Conservation (phyloP, 345 rosid genomes). For the Brassica napus region DNA sequence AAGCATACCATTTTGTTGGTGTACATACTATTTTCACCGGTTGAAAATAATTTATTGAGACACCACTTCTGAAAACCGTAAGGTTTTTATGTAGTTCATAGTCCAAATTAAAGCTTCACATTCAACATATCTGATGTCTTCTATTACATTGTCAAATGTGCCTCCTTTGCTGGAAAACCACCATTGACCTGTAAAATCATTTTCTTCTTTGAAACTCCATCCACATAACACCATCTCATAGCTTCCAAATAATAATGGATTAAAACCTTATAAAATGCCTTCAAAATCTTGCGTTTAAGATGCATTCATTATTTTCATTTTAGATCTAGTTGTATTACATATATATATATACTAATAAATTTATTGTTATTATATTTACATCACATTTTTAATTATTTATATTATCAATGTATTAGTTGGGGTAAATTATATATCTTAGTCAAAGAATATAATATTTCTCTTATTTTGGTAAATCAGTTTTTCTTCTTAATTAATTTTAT, state of each 20-base stretch:
- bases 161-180: not conserved
- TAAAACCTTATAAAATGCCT: not conserved
- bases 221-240: not conserved
- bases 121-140: not conserved
- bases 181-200: not conserved
- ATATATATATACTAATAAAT: not conserved
- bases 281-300: not conserved
- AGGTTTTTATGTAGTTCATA: too few relatives aligned
- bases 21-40: not conserved
- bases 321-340: not conserved
- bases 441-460: conserved; percentile 1
- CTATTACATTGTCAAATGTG: not conserved
- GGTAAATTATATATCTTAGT: not conserved
- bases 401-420: conserved; percentile 10
- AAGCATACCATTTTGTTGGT: not conserved
- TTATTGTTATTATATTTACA: not conserved
- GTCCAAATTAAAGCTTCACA: not conserved
- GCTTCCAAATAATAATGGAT: too few relatives aligned
- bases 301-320: not conserved
- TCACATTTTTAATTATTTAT: not conserved
- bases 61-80: not conserved
- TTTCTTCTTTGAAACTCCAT: not conserved
- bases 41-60: not conserved
- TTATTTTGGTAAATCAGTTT: not conserved
- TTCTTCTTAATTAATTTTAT: not conserved